These are phyloP conservation scores for Gigaspora rosea DNA, from an alignment of 192 early-diverging fungal genomes.

Conservation along the genomic window DNA sequence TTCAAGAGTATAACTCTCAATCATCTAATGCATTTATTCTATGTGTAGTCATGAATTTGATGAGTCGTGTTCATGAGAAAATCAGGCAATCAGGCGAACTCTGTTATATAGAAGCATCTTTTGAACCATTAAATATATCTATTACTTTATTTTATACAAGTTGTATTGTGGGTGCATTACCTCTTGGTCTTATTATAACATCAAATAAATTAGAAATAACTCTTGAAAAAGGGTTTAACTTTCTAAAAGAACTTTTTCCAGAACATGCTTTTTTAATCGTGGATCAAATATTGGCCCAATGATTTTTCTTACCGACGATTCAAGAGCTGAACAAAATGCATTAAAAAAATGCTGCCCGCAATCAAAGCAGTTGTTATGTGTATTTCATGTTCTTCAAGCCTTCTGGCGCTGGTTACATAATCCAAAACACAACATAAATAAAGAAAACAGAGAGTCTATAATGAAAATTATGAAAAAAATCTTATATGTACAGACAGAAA, in stretches of 20 bases:
- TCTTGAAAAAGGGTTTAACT: not conserved
- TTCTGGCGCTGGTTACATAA: not conserved
- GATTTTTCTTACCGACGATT: not conserved
- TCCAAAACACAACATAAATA: too few relatives aligned
- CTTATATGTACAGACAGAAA: too few relatives aligned
- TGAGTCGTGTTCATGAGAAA: not conserved
- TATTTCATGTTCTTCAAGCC: not conserved
- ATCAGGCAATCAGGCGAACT: not conserved
- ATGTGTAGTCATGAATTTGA: not conserved
- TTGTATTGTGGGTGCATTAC: not conserved
- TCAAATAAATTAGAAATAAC: slow-evolving; percentile 1
- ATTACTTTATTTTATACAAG: slow-evolving; percentile 6
- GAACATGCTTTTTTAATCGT: not conserved
- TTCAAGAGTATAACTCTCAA: not conserved
- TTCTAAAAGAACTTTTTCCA: slow-evolving; percentile 1
- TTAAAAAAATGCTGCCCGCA: not conserved
- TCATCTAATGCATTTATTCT: not conserved
- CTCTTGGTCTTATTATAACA: not conserved
- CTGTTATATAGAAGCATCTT: slow-evolving; percentile 9
- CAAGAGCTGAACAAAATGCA: not conserved
- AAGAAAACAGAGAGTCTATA: too few relatives aligned
- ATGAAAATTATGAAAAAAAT: too few relatives aligned
- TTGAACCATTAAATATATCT: not conserved
- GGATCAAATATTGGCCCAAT: not conserved
- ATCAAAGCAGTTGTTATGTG: not conserved